Percentiles rank a stretch among this genome's conserved stretches.
Conservation (phyloP, 139 green algal species). For the Astrephomene gubernaculifera region DNA sequence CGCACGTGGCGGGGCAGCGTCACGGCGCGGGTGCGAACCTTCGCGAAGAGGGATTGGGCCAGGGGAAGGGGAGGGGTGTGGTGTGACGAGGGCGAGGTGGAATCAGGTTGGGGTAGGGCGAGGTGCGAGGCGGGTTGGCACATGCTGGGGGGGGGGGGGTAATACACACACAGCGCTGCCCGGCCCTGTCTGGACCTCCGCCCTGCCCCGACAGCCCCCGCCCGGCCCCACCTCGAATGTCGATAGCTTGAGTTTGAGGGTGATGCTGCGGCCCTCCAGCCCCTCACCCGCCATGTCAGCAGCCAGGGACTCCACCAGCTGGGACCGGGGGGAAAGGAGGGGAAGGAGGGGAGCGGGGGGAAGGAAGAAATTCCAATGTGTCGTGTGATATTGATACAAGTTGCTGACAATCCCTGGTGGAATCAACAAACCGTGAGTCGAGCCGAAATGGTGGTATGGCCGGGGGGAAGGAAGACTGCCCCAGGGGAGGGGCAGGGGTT, state of each 20-base stretch:
- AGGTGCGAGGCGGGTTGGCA: too few relatives aligned
- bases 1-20: constrained; percentile 74
- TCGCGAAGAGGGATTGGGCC: background rate
- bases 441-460: too few relatives aligned
- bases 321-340: background rate
- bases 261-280: constrained; percentile 83
- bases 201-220: background rate
- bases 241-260: constrained; percentile 88
- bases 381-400: too few relatives aligned
- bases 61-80: background rate
- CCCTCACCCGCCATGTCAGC: constrained; percentile 76
- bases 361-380: too few relatives aligned
- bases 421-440: too few relatives aligned
- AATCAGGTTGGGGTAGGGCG: too few relatives aligned
- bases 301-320: constrained; percentile 75
- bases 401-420: too few relatives aligned
- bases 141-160: background rate
- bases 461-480: background rate
- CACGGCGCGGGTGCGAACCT: constrained; percentile 72
- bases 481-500: too few relatives aligned
- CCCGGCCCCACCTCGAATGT: constrained; percentile 72
- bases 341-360: too few relatives aligned
- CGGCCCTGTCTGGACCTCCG: background rate
- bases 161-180: background rate
- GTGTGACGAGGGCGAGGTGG: background rate